These are phyloP conservation scores for Saraca asoca DNA, from an alignment of 331 rosid genomes.

Conservation along the genomic window DNA sequence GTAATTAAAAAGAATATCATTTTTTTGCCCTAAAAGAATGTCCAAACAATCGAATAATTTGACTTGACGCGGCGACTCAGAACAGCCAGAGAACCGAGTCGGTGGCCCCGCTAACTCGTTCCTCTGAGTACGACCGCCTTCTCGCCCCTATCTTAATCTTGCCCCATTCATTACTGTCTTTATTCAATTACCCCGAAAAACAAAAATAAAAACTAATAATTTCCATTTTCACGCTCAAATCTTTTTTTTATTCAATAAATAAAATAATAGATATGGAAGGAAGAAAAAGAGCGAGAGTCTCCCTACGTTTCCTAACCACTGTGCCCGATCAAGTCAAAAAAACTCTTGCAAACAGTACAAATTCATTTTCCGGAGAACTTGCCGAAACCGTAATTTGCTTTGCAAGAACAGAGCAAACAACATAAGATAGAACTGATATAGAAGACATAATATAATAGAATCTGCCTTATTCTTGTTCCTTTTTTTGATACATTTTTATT, in stretches of 20 bases:
- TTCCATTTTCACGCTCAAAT: not conserved
- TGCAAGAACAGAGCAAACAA: too few species aligned
- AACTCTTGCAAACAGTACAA: conserved; percentile 7
- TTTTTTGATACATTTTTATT: too few species aligned
- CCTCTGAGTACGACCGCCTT: conserved; percentile 27
- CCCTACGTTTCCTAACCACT: conserved; percentile 16
- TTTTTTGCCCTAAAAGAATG: too few species aligned
- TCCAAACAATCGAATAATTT: too few species aligned
- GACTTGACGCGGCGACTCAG: not conserved
- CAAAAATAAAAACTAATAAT: not conserved
- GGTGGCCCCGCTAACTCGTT: conserved; percentile 29
- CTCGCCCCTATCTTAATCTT: conserved; percentile 33
- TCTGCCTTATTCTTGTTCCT: too few species aligned
- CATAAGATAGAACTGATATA: too few species aligned
- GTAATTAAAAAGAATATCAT: too few species aligned
- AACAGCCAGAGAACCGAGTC: not conserved
- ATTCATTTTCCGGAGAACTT: too few species aligned
- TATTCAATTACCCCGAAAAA: not conserved
- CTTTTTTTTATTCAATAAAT: not conserved
- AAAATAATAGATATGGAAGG: not conserved
- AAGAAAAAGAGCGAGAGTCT: conserved; percentile 21
- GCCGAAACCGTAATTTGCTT: too few species aligned
- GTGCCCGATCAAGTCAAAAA: conserved; percentile 43
- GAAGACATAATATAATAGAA: too few species aligned
- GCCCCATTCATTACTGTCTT: conserved; percentile 43